Percentiles rank a stretch among this genome's conserved stretches.
These are phyloP conservation scores for Fusarium austroafricanum DNA, from an alignment of 2,329 filamentous ascomycete species.

Conservation along the genomic window DNA sequence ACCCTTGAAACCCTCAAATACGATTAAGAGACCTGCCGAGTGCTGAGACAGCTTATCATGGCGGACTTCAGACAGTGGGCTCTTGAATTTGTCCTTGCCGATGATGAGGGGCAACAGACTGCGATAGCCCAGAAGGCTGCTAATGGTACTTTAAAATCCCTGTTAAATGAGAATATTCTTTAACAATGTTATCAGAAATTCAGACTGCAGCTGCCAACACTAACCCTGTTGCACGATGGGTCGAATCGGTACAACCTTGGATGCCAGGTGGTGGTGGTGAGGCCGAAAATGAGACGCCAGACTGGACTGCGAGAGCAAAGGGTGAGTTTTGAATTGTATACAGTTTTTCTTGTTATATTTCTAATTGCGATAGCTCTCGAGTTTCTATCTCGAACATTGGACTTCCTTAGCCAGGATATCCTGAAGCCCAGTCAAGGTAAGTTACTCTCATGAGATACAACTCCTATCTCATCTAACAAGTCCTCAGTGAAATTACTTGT, in stretches of 20 bases:
- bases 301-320: conserved; percentile 66
- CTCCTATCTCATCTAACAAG: conserved; percentile 13
- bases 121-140: conserved; percentile 60
- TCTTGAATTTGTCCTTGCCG: conserved; percentile 65
- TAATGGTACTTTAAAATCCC: conserved; percentile 47
- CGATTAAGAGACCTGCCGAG: neutral
- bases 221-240: conserved; percentile 64
- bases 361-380: conserved; percentile 58
- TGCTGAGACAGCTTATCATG: conserved; percentile 51
- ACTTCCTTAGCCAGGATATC: conserved; percentile 58
- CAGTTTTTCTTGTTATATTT: neutral
- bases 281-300: conserved; percentile 56
- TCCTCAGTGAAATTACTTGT: conserved; percentile 59
- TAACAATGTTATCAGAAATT: conserved; percentile 54
- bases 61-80: conserved; percentile 64
- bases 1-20: neutral
- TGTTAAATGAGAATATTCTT: neutral
- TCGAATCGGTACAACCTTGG: conserved; percentile 66
- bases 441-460: neutral
- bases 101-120: conserved; percentile 56
- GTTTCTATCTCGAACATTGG: conserved; percentile 67
- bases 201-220: conserved; percentile 57
- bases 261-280: conserved; percentile 58
- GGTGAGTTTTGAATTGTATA: conserved; percentile 48
- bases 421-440: conserved; percentile 64